Conservation (phyloP, 164 flowering plant genomes). For the Chimonanthus praecox region DNA sequence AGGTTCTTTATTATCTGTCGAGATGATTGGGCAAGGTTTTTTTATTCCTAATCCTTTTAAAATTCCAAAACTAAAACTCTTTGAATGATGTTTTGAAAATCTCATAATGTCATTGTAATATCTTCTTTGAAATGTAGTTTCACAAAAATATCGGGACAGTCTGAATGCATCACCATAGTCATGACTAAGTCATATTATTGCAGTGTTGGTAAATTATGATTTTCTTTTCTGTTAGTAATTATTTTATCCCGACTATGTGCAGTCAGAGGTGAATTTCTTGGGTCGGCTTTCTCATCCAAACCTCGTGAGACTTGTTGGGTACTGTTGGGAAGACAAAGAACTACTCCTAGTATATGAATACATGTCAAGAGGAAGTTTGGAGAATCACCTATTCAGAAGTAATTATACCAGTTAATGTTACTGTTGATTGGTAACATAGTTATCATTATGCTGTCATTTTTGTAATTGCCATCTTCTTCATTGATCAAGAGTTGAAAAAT, state of each 20-base stretch:
- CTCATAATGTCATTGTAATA: too few species aligned
- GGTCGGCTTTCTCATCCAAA: constrained; percentile 84
- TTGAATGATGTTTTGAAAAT: neutral
- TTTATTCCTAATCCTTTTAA: too few species aligned
- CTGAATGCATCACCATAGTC: neutral
- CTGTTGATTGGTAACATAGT: neutral
- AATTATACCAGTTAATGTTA: constrained; percentile 17
- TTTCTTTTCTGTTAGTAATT: neutral
- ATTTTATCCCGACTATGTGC: constrained; percentile 12
- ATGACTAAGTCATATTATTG: neutral
- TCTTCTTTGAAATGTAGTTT: neutral
- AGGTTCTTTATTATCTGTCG: too few species aligned
- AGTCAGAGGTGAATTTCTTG: constrained; percentile 71
- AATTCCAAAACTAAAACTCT: too few species aligned
- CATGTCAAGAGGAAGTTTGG: constrained; percentile 84
- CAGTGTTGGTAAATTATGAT: neutral
- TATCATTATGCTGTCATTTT: neutral
- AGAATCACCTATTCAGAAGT: constrained; percentile 85
- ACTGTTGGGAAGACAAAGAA: constrained; percentile 63
- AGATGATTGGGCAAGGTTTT: too few species aligned
- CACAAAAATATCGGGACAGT: too few species aligned
- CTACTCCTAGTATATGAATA: constrained; percentile 74
- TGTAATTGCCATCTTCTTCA: neutral
- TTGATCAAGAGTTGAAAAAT: too few species aligned
- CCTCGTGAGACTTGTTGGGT: constrained; percentile 73